A percentile compares a stretch with the other conserved stretches of the same genome.
phyloP scores from a whole-genome alignment of 1,284 basidiomycete genomes.

The Retiboletus fuscus region DNA sequence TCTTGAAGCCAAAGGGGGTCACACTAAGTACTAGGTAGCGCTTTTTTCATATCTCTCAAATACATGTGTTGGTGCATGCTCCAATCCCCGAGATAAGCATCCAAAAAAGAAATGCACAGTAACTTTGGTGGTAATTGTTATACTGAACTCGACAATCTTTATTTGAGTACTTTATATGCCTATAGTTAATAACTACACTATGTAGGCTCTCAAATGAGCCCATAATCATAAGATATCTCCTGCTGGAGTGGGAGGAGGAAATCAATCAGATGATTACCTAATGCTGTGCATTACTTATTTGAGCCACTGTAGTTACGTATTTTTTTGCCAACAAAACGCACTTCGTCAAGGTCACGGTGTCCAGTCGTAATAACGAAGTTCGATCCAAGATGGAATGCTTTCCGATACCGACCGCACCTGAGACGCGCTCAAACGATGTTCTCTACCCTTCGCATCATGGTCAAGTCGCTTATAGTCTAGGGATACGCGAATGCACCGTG shows the following conservation, averaged over 20 bases:
- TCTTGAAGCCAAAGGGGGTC: neutral
- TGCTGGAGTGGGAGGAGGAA: neutral
- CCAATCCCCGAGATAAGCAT: neutral
- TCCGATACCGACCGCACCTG: neutral
- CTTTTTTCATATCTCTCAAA: no score
- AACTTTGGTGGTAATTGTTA: neutral
- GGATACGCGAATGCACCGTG: neutral
- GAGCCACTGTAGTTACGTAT: neutral
- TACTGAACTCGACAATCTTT: neutral
- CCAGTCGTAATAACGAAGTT: neutral
- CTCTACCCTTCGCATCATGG: neutral
- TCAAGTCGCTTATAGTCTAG: neutral
- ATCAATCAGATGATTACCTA: neutral
- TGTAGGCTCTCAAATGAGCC: neutral
- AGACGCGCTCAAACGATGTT: neutral
- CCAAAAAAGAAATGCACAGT: slow-evolving; percentile 8
- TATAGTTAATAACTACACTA: neutral
- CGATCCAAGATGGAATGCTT: neutral
- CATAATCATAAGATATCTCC: neutral
- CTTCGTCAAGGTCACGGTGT: neutral
- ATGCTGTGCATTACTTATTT: neutral
- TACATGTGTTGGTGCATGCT: neutral
- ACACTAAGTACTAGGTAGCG: no score
- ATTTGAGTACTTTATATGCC: neutral
- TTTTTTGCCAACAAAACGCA: neutral